Evolutionary conservation across 768 basidiomycete genomes (phyloP).

Genomic region (Crassisporium funariophilum): DNA sequence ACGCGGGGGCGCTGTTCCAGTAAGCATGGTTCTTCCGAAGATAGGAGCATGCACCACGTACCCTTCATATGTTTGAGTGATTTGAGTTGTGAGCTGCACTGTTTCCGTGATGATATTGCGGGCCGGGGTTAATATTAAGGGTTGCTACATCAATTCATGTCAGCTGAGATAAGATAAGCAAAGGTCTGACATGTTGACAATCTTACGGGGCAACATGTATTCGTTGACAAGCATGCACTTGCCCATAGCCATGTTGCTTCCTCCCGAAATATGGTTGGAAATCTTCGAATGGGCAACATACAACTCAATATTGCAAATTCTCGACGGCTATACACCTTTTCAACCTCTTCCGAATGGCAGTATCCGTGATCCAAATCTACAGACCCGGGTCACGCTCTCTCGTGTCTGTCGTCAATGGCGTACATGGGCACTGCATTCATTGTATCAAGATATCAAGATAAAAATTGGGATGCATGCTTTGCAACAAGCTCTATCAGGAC

Average conservation of each 20-base stretch:
- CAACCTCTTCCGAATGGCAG: conserved; percentile 32
- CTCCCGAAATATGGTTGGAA: conserved; percentile 57
- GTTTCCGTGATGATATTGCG: too few species aligned
- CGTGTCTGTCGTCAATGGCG: conserved; percentile 63
- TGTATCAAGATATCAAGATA: conserved; percentile 59
- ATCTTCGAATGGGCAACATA: conserved; percentile 50
- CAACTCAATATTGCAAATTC: conserved; percentile 25
- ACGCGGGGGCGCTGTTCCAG: too few species aligned
- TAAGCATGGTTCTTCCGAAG: background rate
- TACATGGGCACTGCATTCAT: conserved; percentile 41
- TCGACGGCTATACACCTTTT: conserved; percentile 49
- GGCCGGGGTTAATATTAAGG: too few species aligned
- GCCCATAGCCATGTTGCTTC: conserved; percentile 28
- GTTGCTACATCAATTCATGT: too few species aligned
- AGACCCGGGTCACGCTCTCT: conserved; percentile 43
- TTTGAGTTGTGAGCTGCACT: too few species aligned
- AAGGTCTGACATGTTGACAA: too few species aligned
- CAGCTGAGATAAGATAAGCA: conserved; percentile 12
- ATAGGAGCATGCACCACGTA: background rate
- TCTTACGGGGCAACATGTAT: too few species aligned
- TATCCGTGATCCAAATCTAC: conserved; percentile 27
- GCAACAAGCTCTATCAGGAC: conserved; percentile 27
- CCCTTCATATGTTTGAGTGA: too few species aligned
- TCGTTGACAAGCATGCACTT: background rate
- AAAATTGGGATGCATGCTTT: conserved; percentile 26